Base-by-base conservation (phyloP, 176 grass and related monocot genomes). In the Juncus effusus region DNA sequence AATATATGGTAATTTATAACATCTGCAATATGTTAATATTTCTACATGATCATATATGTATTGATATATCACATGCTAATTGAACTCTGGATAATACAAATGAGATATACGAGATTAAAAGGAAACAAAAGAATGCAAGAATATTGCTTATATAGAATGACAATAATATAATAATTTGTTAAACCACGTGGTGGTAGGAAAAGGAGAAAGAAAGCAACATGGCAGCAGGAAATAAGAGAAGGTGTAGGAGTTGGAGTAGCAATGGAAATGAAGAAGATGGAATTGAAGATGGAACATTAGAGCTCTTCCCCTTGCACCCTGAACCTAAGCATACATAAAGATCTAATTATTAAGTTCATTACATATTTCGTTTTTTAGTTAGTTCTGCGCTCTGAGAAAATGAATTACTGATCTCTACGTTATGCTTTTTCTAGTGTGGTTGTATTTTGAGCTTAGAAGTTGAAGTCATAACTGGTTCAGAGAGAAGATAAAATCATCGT, bases 301-400 rank as follows among this genome's bases (percentile, higher is more conserved):
- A 96, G 75, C 87, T 96, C 75, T 96, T 96, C 75, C 93, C 93
- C 16, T 82, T 96, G 85, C 82, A 35, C 60, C 93, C 93, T 0
- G 85, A 86, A 59, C 63, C 79, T 40, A 96, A 86, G 72, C 63
- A 57, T 42, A 44, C 51, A 47, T 47, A 47, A 47, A 6, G 44
- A 47, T 5, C 44, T 47, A 28, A 28, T 28, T 28, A 28, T 28
- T 28, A 28, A 28, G 19, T 28, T 28, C 19, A 28, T 28, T 28
- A 28, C 19, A 1, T 28, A 28, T 28, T 28, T 28, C 19, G 19
- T 28, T 28, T 28, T 28, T 28, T 28, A 28, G 19, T 28, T 28
- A 28, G 19, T 28, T 28, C 19, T 28, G 19, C 19, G 19, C 19
- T 28, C 19, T 28, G 19, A 28, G 19, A 28, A 28, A 28, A 28